phyloP scores from a whole-genome alignment of 202 grass and related monocot species.

The Bolboschoenoplectus hybrid region DNA sequence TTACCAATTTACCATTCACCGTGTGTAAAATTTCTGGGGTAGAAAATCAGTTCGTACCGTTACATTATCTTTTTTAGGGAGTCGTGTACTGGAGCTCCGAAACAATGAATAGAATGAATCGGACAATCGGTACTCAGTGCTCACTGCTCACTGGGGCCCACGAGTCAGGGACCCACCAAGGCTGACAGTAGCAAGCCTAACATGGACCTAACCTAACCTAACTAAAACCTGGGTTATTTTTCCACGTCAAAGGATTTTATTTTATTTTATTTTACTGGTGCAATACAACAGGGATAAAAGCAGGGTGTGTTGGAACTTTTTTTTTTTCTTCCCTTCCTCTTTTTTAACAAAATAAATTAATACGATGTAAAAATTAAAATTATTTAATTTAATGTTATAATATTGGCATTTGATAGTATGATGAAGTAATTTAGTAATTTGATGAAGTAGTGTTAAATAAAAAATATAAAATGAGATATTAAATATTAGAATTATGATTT shows the following conservation, averaged over 20 bases:
- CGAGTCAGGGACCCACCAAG: background rate
- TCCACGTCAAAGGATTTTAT: background rate
- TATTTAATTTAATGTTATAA: no score
- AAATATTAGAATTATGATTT: no score
- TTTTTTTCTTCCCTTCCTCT: no score
- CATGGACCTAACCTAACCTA: background rate
- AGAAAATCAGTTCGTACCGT: background rate
- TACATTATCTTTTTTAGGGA: conserved; percentile 23
- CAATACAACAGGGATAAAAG: background rate
- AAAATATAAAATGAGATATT: no score
- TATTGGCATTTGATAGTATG: no score
- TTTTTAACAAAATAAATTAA: no score
- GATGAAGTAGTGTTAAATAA: no score
- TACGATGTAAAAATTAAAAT: no score
- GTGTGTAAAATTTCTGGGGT: background rate
- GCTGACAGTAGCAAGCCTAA: conserved; percentile 17
- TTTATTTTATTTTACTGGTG: background rate
- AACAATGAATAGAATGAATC: conserved; percentile 20
- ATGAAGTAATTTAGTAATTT: no score
- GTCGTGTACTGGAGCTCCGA: conserved; percentile 15
- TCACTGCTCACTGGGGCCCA: background rate
- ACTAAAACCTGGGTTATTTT: background rate
- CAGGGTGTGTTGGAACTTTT: background rate
- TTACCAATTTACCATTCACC: background rate
- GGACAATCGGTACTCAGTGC: background rate